Evolutionary conservation across 129 eudicot genomes (phyloP), one percentile per base, ranked within the genome.

Genomic region (Artemisia tridentata): DNA sequence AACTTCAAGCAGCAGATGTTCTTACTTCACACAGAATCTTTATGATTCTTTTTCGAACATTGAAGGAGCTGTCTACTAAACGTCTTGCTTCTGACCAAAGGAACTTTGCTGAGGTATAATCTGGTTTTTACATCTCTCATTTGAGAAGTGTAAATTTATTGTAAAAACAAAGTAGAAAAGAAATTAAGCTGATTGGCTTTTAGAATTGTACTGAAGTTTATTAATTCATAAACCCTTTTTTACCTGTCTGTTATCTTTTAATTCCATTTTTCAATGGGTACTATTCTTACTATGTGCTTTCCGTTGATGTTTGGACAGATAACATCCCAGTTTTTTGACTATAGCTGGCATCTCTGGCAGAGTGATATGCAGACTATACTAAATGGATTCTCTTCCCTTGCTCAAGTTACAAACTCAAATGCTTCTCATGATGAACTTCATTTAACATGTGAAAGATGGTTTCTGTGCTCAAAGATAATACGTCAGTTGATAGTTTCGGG

Each of bases 281-380:
- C 55, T 60, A 19, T 69, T 77, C 71, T 69, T 72, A 74, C 79
- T 46, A 20, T 56, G 38, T 65, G 81, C 19, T 59, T 72, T 71
- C 64, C 74, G 27, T 43, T 64, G 43, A 57, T 76, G 75, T 66
- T 80, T 65, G 74, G 76, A 75, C 98, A 93, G 98, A 93, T 93
- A 83, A 73, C 95, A n/a, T 80, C 96, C 75, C 97, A 93, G 67
- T 93, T 93, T 84, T 93, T 93, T 64, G 96, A 93, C 73, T 93
- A 84, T 81, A 78, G 99, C 80, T 93, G 99, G 99, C 90, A 85
- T 78, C 91, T 90, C 61, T 93, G 99, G 99, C 97, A 90, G 85
- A 85, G 80, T 75, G 99, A 93, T 80, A 79, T 85, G 77, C 95
- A 90, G 80, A 78, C 82, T 15, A 79, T 90, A 68, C 81, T 90